Percentiles rank a stretch among this genome's conserved stretches.
These are phyloP conservation scores for Talaromyces funiculosus DNA, from an alignment of 2,329 filamentous ascomycete species.

Conservation along the genomic window DNA sequence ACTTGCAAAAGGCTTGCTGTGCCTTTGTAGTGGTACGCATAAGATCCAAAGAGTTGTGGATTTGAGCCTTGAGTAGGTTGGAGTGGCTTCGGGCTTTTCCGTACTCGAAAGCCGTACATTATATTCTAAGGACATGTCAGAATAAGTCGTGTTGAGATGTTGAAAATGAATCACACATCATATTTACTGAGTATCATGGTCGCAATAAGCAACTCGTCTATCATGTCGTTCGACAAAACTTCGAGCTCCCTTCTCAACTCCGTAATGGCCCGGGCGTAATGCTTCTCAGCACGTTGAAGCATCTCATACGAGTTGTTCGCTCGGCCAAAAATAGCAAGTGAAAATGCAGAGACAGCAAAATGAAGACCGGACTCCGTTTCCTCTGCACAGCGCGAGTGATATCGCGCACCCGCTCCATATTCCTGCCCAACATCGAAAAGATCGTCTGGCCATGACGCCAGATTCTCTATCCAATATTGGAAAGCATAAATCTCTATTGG, in stretches of 20 bases:
- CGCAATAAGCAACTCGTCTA: slow-evolving; percentile 20
- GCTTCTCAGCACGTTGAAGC: neutral
- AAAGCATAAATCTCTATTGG: slow-evolving; percentile 20
- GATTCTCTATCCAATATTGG: slow-evolving; percentile 19
- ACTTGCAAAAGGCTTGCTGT: slow-evolving; percentile 18
- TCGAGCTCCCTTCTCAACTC: slow-evolving; percentile 17
- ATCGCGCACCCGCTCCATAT: slow-evolving; percentile 18
- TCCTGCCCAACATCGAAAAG: slow-evolving; percentile 19
- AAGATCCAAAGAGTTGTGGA: slow-evolving; percentile 12
- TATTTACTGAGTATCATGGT: slow-evolving; percentile 21
- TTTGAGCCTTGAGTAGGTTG: neutral
- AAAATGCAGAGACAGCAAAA: slow-evolving; percentile 19
- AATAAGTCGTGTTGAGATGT: neutral
- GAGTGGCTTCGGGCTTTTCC: neutral
- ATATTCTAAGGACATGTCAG: neutral
- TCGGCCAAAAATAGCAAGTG: slow-evolving; percentile 20
- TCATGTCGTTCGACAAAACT: slow-evolving; percentile 15
- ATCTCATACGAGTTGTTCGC: slow-evolving; percentile 14
- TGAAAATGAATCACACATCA: slow-evolving; percentile 12
- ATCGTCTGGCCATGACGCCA: slow-evolving; percentile 16
- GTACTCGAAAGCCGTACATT: neutral
- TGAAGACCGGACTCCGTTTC: slow-evolving; percentile 17
- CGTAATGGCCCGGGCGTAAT: slow-evolving; percentile 13
- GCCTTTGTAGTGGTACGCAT: slow-evolving; percentile 19
- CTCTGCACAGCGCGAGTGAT: slow-evolving; percentile 9